Evolutionary conservation across 129 eudicot genomes (phyloP), one percentile per base, ranked within the genome.

Genomic region (Arctium minus): DNA sequence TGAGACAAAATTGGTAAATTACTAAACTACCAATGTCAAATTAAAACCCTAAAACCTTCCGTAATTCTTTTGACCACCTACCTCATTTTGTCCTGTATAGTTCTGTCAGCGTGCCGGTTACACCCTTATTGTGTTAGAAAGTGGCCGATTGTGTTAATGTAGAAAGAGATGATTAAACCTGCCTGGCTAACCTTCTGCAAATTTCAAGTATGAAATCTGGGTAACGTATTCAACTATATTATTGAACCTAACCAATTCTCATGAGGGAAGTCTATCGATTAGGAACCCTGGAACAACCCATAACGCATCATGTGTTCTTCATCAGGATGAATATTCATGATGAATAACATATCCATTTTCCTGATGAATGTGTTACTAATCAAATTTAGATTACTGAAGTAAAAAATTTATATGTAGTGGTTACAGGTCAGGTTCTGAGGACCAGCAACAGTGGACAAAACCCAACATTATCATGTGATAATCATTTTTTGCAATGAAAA

Each of bases 391-490:
- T 22, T 22, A 22, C 27, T 22, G 27, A 22, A 22, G 27, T 22
- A 68, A 6, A 35, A 68, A 27, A 10, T 40, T 40, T 40, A 40
- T 40, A 6, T 40, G 8, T 80, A 6, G 11, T 53, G n/a, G 27
- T 76, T 31, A 32, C 39, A 72, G 72, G 62, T 39, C 40, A 29
- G 74, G 40, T 53, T 38, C 4, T 31, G 67, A 60, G 64, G 85
- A 64, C 74, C 46, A 17, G 40, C 46, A 68, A 18, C 3, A 42
- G 53, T 30, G 75, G 33, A 75, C 22, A 44, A 64, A 39, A 65
- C 1, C 74, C 38, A 75, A 75, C 50, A n/a, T 27, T 74, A 39
- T 60, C 60, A 67, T 64, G 85, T 74, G 80, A 37, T 81, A 67
- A 81, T 68, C 75, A 31, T 82, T 44, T 69, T 68, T 79, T 10